Percentiles rank a stretch among this genome's conserved stretches.
phyloP scores from a whole-genome alignment of 176 grass and related monocot species.

The Eragrostis nindensis region DNA sequence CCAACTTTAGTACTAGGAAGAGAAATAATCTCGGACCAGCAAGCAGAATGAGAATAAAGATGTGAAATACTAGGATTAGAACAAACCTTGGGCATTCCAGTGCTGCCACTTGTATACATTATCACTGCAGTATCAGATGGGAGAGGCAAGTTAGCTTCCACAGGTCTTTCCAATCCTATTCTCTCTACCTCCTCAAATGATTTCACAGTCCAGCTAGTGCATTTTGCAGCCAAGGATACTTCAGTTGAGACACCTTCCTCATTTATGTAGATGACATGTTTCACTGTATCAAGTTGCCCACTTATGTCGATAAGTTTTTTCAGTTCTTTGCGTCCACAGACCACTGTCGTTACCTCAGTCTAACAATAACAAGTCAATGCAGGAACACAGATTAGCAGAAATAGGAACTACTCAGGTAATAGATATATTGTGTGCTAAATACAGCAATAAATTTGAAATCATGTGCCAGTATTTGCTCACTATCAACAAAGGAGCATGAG shows the following conservation, averaged over 20 bases:
- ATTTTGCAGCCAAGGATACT: constrained; percentile 71
- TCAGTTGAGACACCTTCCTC: constrained; percentile 78
- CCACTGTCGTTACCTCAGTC: constrained; percentile 86
- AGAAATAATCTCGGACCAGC: not conserved
- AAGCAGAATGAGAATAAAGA: not conserved
- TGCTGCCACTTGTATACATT: constrained; percentile 99
- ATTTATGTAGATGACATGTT: constrained; percentile 80
- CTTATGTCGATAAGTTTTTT: constrained; percentile 91
- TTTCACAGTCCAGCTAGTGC: constrained; percentile 63
- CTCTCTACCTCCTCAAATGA: constrained; percentile 87
- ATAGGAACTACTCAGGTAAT: not conserved
- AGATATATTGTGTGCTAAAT: not conserved
- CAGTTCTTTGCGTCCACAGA: constrained; percentile 86
- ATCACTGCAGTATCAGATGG: constrained; percentile 82
- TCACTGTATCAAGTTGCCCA: constrained; percentile 79
- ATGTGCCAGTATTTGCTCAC: constrained; percentile 16
- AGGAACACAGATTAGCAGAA: constrained; percentile 30
- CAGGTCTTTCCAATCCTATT: constrained; percentile 65
- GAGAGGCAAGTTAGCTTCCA: constrained; percentile 63
- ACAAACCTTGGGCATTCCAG: constrained; percentile 96
- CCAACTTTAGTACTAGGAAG: constrained; percentile 18
- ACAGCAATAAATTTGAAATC: not conserved
- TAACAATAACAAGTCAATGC: constrained; percentile 62
- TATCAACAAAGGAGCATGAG: not conserved
- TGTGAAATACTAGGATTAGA: constrained; percentile 34